These are phyloP conservation scores for Exserohilum turcica DNA, from an alignment of 2,329 filamentous ascomycete species.

Conservation along the genomic window DNA sequence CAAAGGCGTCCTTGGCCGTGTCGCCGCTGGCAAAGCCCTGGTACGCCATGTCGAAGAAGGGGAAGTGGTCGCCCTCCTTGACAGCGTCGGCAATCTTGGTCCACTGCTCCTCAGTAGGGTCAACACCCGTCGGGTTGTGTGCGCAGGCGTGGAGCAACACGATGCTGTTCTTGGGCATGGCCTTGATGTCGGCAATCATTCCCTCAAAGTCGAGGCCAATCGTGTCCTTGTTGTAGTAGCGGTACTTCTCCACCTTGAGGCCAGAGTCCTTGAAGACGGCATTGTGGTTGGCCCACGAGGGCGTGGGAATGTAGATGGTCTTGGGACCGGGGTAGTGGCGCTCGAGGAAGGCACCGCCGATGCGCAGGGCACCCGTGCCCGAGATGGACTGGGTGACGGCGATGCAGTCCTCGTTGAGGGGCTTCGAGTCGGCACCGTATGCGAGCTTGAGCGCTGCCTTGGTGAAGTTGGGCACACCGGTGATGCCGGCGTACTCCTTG, in stretches of 20 bases:
- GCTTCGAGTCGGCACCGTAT: conserved; percentile 80
- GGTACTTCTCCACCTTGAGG: conserved; percentile 90
- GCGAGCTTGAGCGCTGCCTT: conserved; percentile 88
- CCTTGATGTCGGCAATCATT: conserved; percentile 87
- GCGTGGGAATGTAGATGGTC: conserved; percentile 94
- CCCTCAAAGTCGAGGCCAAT: conserved; percentile 98
- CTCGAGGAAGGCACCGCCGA: conserved; percentile 90
- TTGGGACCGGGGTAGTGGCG: conserved; percentile 90
- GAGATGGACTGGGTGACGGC: conserved; percentile 98
- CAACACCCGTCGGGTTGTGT: conserved; percentile 96
- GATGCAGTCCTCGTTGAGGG: conserved; percentile 74
- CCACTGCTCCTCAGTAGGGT: conserved; percentile 93
- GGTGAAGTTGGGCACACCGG: conserved; percentile 92
- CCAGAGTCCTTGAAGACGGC: conserved; percentile 95
- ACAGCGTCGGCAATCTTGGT: conserved; percentile 83
- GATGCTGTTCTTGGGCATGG: conserved; percentile 81
- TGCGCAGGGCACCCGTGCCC: conserved; percentile 92
- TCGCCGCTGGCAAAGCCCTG: conserved; percentile 95
- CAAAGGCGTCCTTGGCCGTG: conserved; percentile 90
- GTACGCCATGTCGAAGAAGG: conserved; percentile 99
- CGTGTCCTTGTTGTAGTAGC: conserved; percentile 99
- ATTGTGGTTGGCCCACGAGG: conserved; percentile 98
- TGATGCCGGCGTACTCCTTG: conserved; percentile 99
- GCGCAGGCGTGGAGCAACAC: conserved; percentile 96
- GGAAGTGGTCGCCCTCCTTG: conserved; percentile 84